Percentiles rank a stretch among this genome's conserved stretches.
phyloP scores from a whole-genome alignment of 768 basidiomycete species.

The Amanita fuliginea region DNA sequence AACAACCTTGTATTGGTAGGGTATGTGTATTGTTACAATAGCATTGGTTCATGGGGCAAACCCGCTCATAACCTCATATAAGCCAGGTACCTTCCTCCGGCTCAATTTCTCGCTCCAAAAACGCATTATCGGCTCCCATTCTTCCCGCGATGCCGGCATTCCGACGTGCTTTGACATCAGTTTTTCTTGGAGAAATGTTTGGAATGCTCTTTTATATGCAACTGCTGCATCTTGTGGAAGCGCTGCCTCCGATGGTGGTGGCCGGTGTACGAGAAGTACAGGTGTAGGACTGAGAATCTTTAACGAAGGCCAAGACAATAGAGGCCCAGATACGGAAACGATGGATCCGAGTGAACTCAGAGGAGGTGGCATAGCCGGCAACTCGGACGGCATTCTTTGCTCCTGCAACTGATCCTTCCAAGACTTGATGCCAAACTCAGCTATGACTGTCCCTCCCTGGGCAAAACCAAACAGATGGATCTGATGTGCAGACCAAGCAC shows the following conservation, averaged over 20 bases:
- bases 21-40: background rate
- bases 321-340: constrained; percentile 57
- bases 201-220: constrained; percentile 54
- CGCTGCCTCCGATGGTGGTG: constrained; percentile 31
- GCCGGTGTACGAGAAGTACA: constrained; percentile 46
- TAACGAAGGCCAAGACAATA: constrained; percentile 70
- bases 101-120: constrained; percentile 72
- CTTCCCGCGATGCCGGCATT: constrained; percentile 68
- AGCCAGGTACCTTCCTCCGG: constrained; percentile 43
- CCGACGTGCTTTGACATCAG: constrained; percentile 32
- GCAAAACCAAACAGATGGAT: constrained; percentile 86
- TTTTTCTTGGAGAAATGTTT: constrained; percentile 34
- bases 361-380: constrained; percentile 10
- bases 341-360: constrained; percentile 46
- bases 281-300: constrained; percentile 45
- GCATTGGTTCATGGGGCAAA: no score
- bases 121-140: constrained; percentile 79
- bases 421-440: constrained; percentile 50
- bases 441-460: constrained; percentile 74
- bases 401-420: constrained; percentile 32
- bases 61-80: constrained; percentile 61
- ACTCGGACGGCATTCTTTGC: constrained; percentile 4
- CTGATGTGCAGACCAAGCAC: constrained; percentile 52
- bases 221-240: constrained; percentile 33
- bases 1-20: background rate